Base-by-base conservation (phyloP, 352 stramenopile species). In the Pythium brassicae region DNA sequence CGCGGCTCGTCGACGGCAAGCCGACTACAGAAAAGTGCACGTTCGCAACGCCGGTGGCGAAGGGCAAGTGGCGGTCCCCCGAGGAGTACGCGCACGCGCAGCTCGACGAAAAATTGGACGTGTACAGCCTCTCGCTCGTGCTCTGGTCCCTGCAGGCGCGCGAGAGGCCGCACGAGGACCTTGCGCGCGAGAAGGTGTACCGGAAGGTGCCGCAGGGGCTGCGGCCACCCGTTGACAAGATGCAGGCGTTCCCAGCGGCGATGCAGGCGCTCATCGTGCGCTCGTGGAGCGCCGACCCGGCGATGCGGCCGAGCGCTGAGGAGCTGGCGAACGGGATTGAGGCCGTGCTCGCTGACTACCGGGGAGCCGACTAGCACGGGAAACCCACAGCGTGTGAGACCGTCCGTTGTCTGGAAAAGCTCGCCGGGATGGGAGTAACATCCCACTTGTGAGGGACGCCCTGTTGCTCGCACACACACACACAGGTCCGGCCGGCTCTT, bases 41-140 rank as follows among this genome's bases (percentile, higher is more conserved):
- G 20, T 86, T 89, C 40, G 53, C 66, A 15, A 87, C 85, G 23
- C 59, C 60, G 5, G 74, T 90, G 7, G 74, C 76, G 19, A 94
- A 92, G 52, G 84, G 84, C 37, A 87, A 92, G 46, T 94, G 81
- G 80, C 71, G 84, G 4, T 76, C 80, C 17, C 84, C 84, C 0
- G 82, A 92, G 49, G 82, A 94, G 55, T 94, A 90, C 50, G 25
- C 62, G 26, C 50, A 70, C 29, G 11, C 59, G 12, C 51, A 61
- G 17, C 61, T 89, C 14, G 67, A 86, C 53, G 78, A 89, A 50
- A 85, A 77, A 37, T 50, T 85, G 15, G 81, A 91, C 39, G 56
- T 89, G 14, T 91, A 87, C 71, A 88, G 76, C 43, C 65, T 91
- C 23, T 82, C 81, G 9, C 51, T 87, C 29, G 81, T 91, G 14